Base-by-base conservation (phyloP, 164 flowering plant species). In the Kalanchoe fedtschenkoi region DNA sequence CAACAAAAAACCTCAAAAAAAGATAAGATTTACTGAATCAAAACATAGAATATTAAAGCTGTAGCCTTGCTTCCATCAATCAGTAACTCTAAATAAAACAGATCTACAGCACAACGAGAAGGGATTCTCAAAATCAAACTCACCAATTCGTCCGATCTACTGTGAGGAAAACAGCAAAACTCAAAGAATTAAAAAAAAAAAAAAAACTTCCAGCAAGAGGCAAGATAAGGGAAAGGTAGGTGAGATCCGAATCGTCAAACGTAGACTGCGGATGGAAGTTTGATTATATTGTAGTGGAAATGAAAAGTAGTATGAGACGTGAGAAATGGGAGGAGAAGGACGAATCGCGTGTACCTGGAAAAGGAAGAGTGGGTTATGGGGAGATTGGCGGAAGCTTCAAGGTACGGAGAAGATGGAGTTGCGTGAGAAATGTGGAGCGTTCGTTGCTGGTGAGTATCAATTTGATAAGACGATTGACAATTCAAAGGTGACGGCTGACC, bases 341-440 rank as follows among this genome's bases (percentile, higher is more conserved):
- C 30, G 55, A 47, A 47, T 47, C 55, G 55, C 30, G 55, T 24
- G 55, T 47, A 47, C 55, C 30, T 47, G 30, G 30, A 22, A 26
- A 19, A 4, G 55, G 13, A 24, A 22, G 9, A 26, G 54, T 6
- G 26, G 22, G 7, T 6, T 19, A 46, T 15, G 19, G n/a, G 51
- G 26, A 47, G 55, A 47, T 47, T 47, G 14, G 16, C 30, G 55
- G 30, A 47, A 47, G 55, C 55, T 47, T 47, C 30, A 47, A 22
- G 55, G 30, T 9, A 24, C 2, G 26, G 29, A 26, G 11, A 47
- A 47, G n/a, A 47, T 47, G 1, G 24, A 2, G 55, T 22, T 47
- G 55, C 55, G 55, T 26, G 7, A 32, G 26, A 51, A 51, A 24
- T 26, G 11, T 26, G 30, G 15, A 26, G 2, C 17, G 32, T n/a